phyloP scores from a whole-genome alignment of 2,329 filamentous ascomycete genomes.

The Aspergillus calidoustus region DNA sequence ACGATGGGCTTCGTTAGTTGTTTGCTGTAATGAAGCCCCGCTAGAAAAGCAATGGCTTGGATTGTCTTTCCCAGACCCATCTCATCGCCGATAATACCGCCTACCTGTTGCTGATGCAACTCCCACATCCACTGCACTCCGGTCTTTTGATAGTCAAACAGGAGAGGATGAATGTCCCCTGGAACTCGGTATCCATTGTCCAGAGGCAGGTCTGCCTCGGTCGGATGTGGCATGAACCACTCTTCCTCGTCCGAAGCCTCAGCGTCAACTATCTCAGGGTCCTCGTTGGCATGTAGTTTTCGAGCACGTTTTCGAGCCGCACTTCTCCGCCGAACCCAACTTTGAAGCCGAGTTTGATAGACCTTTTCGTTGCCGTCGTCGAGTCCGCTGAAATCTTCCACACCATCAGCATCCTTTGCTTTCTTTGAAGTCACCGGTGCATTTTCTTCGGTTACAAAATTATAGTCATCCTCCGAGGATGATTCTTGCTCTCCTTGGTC shows the following conservation, averaged over 20 bases:
- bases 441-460: constrained; percentile 37
- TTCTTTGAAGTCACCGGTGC: constrained; percentile 26
- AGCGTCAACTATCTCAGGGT: constrained; percentile 44
- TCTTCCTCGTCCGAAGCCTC: constrained; percentile 51
- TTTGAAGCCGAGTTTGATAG: constrained; percentile 74
- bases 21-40: constrained; percentile 89
- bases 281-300: constrained; percentile 39
- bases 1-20: constrained; percentile 83
- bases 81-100: constrained; percentile 94
- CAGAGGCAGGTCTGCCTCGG: constrained; percentile 74
- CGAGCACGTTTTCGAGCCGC: constrained; percentile 59
- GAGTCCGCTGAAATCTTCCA: constrained; percentile 66
- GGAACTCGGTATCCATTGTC: constrained; percentile 79
- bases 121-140: constrained; percentile 97
- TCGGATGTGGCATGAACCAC: constrained; percentile 87
- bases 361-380: constrained; percentile 88
- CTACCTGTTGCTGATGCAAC: constrained; percentile 84
- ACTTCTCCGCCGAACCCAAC: constrained; percentile 72
- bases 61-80: constrained; percentile 99
- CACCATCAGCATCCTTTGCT: constrained; percentile 40
- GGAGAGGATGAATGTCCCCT: constrained; percentile 86
- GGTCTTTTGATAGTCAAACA: constrained; percentile 97
- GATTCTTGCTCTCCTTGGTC: constrained; percentile 35
- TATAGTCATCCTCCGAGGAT: constrained; percentile 42
- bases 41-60: constrained; percentile 79